phyloP scores from a whole-genome alignment of 2,329 filamentous ascomycete species.

The Calonectria fujianensis region DNA sequence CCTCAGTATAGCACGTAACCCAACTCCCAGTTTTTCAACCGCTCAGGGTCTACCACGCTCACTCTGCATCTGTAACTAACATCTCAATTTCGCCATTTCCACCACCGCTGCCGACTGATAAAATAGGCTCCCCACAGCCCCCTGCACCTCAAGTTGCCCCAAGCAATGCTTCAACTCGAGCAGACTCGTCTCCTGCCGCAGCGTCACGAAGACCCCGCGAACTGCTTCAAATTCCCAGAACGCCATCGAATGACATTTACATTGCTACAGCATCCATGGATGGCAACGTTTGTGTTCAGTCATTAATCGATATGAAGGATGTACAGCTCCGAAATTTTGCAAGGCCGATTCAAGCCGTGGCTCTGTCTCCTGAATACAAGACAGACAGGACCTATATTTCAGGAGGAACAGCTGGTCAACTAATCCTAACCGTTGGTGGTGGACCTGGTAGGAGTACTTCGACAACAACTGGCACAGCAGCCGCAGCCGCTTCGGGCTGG shows the following conservation, averaged over 20 bases:
- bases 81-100: slow-evolving; percentile 94
- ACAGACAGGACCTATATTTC: slow-evolving; percentile 92
- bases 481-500: slow-evolving; percentile 92
- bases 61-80: slow-evolving; percentile 91
- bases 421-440: slow-evolving; percentile 90
- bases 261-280: slow-evolving; percentile 96
- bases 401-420: slow-evolving; percentile 89
- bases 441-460: slow-evolving; percentile 88
- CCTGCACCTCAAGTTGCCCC: slow-evolving; percentile 60
- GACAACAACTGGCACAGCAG: slow-evolving; percentile 88
- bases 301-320: slow-evolving; percentile 90
- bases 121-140: slow-evolving; percentile 64
- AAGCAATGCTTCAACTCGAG: slow-evolving; percentile 56
- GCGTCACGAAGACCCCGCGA: slow-evolving; percentile 72
- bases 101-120: slow-evolving; percentile 68
- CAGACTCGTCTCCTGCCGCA: slow-evolving; percentile 65
- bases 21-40: slow-evolving; percentile 88
- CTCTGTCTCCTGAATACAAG: slow-evolving; percentile 96
- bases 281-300: slow-evolving; percentile 94
- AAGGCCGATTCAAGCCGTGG: slow-evolving; percentile 92
- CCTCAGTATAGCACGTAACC: slow-evolving; percentile 81
- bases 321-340: slow-evolving; percentile 95
- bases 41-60: slow-evolving; percentile 91
- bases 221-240: slow-evolving; percentile 77
- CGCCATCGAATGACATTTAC: slow-evolving; percentile 91